Evolutionary conservation across 768 basidiomycete species (phyloP).

Genomic region (Tricholoma terreum): DNA sequence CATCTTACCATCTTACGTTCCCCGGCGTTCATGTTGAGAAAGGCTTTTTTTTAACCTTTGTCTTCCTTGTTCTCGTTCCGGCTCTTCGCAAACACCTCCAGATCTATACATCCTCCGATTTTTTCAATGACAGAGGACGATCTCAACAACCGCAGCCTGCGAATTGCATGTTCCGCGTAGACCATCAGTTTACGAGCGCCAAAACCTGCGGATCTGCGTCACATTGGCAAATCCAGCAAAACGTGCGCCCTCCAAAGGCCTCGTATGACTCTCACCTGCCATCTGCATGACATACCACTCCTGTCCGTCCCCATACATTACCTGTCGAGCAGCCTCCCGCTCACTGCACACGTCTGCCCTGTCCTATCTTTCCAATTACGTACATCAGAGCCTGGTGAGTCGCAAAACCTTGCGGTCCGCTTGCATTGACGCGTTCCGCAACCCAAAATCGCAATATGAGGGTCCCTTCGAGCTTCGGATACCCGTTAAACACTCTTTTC

Average conservation of each 20-base stretch:
- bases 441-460: neutral
- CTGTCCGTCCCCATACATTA: neutral
- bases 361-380: neutral
- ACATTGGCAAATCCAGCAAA: neutral
- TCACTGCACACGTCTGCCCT: neutral
- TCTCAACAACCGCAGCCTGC: neutral
- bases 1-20: constrained; percentile 3
- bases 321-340: constrained; percentile 2
- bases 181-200: neutral
- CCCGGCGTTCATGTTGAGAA: neutral
- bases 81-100: neutral
- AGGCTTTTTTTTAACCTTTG: constrained; percentile 1
- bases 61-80: constrained; percentile 4
- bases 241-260: neutral
- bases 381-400: neutral
- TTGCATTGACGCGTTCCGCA: neutral
- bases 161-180: neutral
- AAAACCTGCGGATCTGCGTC: neutral
- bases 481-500: neutral
- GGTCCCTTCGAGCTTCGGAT: neutral
- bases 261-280: neutral
- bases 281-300: neutral
- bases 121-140: neutral
- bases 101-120: neutral
- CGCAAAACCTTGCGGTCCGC: neutral